Base-by-base conservation (phyloP, 2,329 filamentous ascomycete genomes). In the Escovopsis weberi region DNA sequence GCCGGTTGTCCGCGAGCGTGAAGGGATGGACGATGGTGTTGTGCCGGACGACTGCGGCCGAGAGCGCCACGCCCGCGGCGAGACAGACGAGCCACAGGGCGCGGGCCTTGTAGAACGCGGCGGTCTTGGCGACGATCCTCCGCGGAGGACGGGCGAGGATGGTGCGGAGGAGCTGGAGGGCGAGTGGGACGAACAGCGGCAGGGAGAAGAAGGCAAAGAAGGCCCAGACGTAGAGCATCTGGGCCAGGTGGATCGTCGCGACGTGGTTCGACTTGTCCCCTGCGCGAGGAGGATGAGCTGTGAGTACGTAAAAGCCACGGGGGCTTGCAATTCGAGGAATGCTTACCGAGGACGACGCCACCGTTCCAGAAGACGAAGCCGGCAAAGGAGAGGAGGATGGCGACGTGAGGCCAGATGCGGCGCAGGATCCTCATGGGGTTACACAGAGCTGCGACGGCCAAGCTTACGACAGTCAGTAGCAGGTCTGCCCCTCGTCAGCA, bases 1-100 rank as follows among this genome's bases (percentile, higher is more conserved):
- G 91, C 2, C 91, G 73, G 60, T 98, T 98, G 61, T 98, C 91
- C 32, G 91, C 91, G 1, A 96, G 73, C 0, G 88, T 94, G 58
- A 96, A 98, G 0, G 91, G 89, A 56, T 98, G 91, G 37, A 96
- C 75, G 48, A 94, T 82, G 32, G 91, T 98, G 69, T 95, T 96
- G 69, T 75, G 82, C 48, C 76, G 74, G 23, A 95, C 78, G 18
- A 78, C 59, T 11, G 57, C 50, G 2, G 65, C 38, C 0, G 69
- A 68, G 7, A 62, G 43, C 6, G 55, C 43, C 1, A 68, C 38
- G 3, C 64, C 63, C 1, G 50, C 48, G 7, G 58, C 28, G 4
- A 67, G 37, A 34, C 66, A 63, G 8, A 64, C 18, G 0, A 55
- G 48, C 46, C 62, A 62, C 35, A 68, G 57, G 6, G 63, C 40